Conservation (phyloP, 148 eudicot species). For the Rhododendron simsii region DNA sequence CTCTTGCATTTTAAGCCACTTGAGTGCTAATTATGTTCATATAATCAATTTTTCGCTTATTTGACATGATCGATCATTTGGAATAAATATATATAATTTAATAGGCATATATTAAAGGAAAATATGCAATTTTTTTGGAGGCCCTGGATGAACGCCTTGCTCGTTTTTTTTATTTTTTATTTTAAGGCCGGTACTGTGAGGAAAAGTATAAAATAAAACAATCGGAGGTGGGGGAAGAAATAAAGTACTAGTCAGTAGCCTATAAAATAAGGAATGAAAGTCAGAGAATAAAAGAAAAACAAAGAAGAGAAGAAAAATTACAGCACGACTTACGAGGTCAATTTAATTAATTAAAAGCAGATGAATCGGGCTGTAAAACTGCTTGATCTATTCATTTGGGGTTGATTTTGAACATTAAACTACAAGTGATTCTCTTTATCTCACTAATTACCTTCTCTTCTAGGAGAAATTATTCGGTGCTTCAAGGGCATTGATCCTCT, state of each 20-base stretch:
- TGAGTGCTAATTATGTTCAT: too few relatives aligned
- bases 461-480: not conserved
- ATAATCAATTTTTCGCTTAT: too few relatives aligned
- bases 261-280: not conserved
- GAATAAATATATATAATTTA: too few relatives aligned
- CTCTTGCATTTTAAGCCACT: not conserved
- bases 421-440: not conserved
- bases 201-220: not conserved
- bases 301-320: not conserved
- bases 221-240: not conserved
- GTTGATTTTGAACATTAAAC: slow-evolving; percentile 11
- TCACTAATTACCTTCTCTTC: not conserved
- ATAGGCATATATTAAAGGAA: not conserved
- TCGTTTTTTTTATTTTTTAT: not conserved
- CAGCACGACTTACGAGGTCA: slow-evolving; percentile 22
- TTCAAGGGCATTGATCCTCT: not conserved
- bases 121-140: not conserved
- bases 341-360: slow-evolving; percentile 14
- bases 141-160: not conserved
- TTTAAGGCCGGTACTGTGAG: not conserved
- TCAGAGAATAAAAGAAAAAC: not conserved
- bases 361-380: slow-evolving; percentile 26
- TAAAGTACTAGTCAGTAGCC: not conserved
- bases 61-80: too few relatives aligned
- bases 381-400: slow-evolving; percentile 21